phyloP scores from a whole-genome alignment of 2,329 filamentous ascomycete genomes.

The Simplicillium aogashimaense region DNA sequence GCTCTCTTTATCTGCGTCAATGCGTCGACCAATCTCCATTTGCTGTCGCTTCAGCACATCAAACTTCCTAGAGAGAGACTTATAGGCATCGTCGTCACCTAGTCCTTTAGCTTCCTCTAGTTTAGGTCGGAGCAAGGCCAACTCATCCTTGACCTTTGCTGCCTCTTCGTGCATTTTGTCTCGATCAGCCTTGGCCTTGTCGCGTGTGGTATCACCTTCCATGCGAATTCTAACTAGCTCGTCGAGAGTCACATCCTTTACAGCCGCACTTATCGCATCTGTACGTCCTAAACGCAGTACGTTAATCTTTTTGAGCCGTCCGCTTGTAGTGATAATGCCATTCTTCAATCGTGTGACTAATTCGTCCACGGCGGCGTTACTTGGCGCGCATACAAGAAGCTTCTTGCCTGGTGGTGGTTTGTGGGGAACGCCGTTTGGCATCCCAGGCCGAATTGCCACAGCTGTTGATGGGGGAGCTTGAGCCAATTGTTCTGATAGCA shows the following conservation, averaged over 20 bases:
- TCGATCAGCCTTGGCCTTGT: slow-evolving; percentile 43
- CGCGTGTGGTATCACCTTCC: slow-evolving; percentile 47
- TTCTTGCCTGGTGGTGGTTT: slow-evolving; percentile 52
- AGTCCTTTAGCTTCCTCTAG: slow-evolving; percentile 57
- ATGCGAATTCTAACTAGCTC: slow-evolving; percentile 75
- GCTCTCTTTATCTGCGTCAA: slow-evolving; percentile 79
- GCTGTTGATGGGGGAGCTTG: slow-evolving; percentile 20
- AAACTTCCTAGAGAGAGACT: slow-evolving; percentile 63
- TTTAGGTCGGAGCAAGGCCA: slow-evolving; percentile 60
- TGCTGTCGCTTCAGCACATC: slow-evolving; percentile 71
- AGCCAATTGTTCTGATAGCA: slow-evolving; percentile 34
- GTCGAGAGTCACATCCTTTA: slow-evolving; percentile 87
- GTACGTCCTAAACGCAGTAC: slow-evolving; percentile 84
- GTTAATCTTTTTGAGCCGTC: slow-evolving; percentile 65
- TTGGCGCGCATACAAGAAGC: slow-evolving; percentile 91
- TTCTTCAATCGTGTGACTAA: slow-evolving; percentile 84
- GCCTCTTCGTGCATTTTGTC: slow-evolving; percentile 56
- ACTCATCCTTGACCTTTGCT: slow-evolving; percentile 62
- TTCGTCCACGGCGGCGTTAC: slow-evolving; percentile 96
- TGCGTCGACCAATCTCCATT: slow-evolving; percentile 62
- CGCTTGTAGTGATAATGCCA: slow-evolving; percentile 70
- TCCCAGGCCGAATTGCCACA: slow-evolving; percentile 17
- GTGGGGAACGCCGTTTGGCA: neutral
- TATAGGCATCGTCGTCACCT: slow-evolving; percentile 34
- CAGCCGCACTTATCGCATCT: slow-evolving; percentile 83